Percentiles rank a stretch among this genome's conserved stretches.
Conservation (phyloP, 1,139 yeast genomes). For the Suhomyces bokatorum region DNA sequence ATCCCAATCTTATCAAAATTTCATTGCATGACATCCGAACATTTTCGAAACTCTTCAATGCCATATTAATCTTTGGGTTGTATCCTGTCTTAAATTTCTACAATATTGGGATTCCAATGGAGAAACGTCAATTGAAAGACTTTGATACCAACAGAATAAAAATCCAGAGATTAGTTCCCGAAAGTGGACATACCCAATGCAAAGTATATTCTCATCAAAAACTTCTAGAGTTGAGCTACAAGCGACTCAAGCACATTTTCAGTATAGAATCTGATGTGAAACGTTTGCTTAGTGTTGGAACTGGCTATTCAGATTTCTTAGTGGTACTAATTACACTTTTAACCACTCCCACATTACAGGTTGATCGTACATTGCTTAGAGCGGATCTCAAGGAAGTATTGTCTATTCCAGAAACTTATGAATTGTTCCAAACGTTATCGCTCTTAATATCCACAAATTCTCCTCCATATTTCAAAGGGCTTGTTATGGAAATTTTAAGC, state of each 20-base stretch:
- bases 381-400: constrained; percentile 14
- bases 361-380: background rate
- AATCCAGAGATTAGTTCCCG: constrained; percentile 19
- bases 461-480: constrained; percentile 41
- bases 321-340: constrained; percentile 55
- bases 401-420: constrained; percentile 56
- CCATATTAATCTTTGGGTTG: constrained; percentile 69
- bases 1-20: constrained; percentile 57
- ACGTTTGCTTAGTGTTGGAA: constrained; percentile 60
- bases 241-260: constrained; percentile 36
- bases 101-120: constrained; percentile 66
- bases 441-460: constrained; percentile 42
- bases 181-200: background rate
- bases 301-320: constrained; percentile 71
- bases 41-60: constrained; percentile 62
- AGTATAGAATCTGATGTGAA: constrained; percentile 49
- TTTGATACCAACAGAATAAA: constrained; percentile 32
- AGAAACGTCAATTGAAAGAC: constrained; percentile 54
- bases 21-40: constrained; percentile 83
- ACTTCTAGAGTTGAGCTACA: constrained; percentile 38
- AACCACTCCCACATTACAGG: constrained; percentile 36
- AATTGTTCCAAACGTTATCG: constrained; percentile 56
- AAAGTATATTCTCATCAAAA: constrained; percentile 6
- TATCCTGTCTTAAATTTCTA: constrained; percentile 59
- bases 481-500: constrained; percentile 50